These are phyloP conservation scores for Termitomyces sp. DNA, from an alignment of 768 basidiomycete genomes.

Conservation along the genomic window DNA sequence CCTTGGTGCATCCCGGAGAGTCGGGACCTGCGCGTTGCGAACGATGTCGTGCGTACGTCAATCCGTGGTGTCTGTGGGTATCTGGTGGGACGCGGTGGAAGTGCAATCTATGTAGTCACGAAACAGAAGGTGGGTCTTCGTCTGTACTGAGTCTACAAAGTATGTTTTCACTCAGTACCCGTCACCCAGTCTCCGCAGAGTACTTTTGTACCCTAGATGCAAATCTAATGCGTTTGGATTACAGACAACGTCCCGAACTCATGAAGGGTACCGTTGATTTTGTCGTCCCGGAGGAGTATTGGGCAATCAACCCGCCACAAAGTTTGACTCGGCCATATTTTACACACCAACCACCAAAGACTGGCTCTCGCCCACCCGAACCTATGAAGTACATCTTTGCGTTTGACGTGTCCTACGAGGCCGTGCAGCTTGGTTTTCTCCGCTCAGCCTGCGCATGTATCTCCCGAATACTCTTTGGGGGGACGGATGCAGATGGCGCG, in stretches of 20 bases:
- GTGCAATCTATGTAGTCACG: constrained; percentile 85
- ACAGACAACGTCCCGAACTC: constrained; percentile 78
- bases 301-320: constrained; percentile 67
- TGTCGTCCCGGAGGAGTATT: constrained; percentile 76
- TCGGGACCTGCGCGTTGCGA: constrained; percentile 81
- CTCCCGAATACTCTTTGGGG: constrained; percentile 60
- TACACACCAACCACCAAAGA: constrained; percentile 41
- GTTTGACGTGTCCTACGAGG: constrained; percentile 74
- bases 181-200: constrained; percentile 57
- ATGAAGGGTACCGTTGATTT: constrained; percentile 92
- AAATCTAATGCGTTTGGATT: constrained; percentile 74
- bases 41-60: constrained; percentile 85
- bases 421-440: constrained; percentile 67
- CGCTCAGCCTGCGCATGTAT: constrained; percentile 60
- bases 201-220: constrained; percentile 85
- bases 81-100: constrained; percentile 83
- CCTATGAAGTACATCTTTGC: constrained; percentile 81
- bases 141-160: background rate
- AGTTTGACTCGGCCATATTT: constrained; percentile 49
- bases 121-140: constrained; percentile 70
- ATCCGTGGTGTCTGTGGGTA: constrained; percentile 87
- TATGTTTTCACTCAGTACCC: background rate
- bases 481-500: constrained; percentile 33
- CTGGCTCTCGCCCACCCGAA: constrained; percentile 46
- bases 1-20: constrained; percentile 66